Base-by-base conservation (phyloP, 208 protist genomes). In the Trypanosoma lewisi region DNA sequence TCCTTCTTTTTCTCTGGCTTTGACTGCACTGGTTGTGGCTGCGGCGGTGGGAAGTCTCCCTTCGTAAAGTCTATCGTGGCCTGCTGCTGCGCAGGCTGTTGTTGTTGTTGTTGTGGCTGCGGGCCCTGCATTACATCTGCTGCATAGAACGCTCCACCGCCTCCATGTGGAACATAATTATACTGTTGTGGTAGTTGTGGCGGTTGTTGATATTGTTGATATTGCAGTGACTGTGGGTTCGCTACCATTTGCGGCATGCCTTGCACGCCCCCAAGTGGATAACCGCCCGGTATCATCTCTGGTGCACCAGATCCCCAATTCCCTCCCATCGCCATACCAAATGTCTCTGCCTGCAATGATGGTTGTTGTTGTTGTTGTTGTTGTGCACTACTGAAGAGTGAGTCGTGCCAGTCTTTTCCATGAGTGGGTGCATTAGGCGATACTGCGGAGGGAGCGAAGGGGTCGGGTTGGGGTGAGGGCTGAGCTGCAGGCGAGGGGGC, bases 61-160 rank as follows among this genome's bases (percentile, higher is more conserved):
- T 51, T 23, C 63, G 80, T 71, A 67, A 89, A 84, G 69, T 89
- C 76, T 60, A 84, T 67, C 23, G 42, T 67, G 6, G 49, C 50
- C 52, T 75, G 55, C 25, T 70, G 65, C 5, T 17, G 7, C 21
- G 19, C 4, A 19, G 56, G 28, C 37, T 36, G 50, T 63, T 64
- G 57, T 64, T 65, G 49, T 62, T 67, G 64, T 72, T 65, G 52
- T 75, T 68, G 44, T 72, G 58, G 49, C 70, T 63, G 48, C 34
- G 19, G 57, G 23, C 28, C 8, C 37, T 16, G 59, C 25, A 27
- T 49, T 77, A 69, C 31, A 71, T 65, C 47, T 81, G 39, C 14
- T 17, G 3, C 39, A 44, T 9, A 14, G 11, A 17, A 14, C 11
- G 39, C 39, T 9, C 14, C 19, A 17, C 2, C 11, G 12, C 14